These are phyloP conservation scores for Paraleonurus japonicus DNA, from an alignment of 257 asterid species.

Conservation along the genomic window DNA sequence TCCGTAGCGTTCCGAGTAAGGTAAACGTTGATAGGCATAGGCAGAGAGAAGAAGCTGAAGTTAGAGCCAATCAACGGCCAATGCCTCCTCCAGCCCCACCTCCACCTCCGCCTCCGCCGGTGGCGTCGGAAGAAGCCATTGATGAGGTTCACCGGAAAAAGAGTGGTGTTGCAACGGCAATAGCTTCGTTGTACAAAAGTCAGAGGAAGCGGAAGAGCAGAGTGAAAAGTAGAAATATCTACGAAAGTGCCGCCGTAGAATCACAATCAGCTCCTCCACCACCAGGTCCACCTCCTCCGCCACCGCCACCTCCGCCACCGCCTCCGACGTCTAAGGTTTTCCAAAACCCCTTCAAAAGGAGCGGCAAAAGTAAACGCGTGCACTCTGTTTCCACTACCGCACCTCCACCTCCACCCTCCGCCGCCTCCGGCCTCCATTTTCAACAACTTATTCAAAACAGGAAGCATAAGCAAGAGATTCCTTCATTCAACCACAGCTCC, in stretches of 20 bases:
- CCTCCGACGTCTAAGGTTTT: slow-evolving; percentile 61
- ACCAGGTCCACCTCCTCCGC: slow-evolving; percentile 56
- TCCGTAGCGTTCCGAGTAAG: slow-evolving; percentile 46
- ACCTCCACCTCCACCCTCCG: slow-evolving; percentile 42
- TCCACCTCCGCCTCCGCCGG: slow-evolving; percentile 27
- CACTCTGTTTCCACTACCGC: slow-evolving; percentile 53
- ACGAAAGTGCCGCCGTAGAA: slow-evolving; percentile 42
- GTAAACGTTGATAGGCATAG: slow-evolving; percentile 36
- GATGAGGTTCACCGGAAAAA: slow-evolving; percentile 43
- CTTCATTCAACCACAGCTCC: slow-evolving; percentile 55
- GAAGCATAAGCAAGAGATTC: slow-evolving; percentile 60
- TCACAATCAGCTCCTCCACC: slow-evolving; percentile 46
- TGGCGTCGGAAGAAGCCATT: slow-evolving; percentile 17
- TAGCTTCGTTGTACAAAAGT: slow-evolving; percentile 57
- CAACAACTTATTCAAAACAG: slow-evolving; percentile 54
- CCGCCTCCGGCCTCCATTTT: slow-evolving; percentile 70
- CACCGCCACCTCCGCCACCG: slow-evolving; percentile 50
- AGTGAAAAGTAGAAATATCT: slow-evolving; percentile 42
- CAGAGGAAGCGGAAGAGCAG: slow-evolving; percentile 61
- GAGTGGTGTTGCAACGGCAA: slow-evolving; percentile 65
- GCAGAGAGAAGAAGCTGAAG: slow-evolving; percentile 29
- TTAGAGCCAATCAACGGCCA: slow-evolving; percentile 23
- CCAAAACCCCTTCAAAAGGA: slow-evolving; percentile 67
- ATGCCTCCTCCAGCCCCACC: slow-evolving; percentile 34
- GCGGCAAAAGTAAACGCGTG: slow-evolving; percentile 58